Base-by-base conservation (phyloP, 371 early-diverging fungal species). In the Mortierella sp. region DNA sequence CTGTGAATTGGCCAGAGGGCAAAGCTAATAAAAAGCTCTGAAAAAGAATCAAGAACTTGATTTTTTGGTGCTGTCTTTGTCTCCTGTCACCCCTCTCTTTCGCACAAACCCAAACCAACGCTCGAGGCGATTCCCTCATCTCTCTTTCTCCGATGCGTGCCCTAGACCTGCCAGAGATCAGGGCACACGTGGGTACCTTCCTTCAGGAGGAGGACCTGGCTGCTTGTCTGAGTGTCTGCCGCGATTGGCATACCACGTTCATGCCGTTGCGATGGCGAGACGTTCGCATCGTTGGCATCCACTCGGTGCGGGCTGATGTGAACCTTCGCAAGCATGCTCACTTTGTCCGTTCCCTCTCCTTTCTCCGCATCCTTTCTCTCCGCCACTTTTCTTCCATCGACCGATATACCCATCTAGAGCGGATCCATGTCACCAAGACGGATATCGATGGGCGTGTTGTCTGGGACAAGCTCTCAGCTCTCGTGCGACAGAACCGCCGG, bases 131-230 rank as follows among this genome's bases (percentile, higher is more conserved):
- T 58, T n/a, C n/a, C n/a, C n/a, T n/a, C n/a, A n/a, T n/a, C n/a
- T n/a, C n/a, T n/a, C n/a, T n/a, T n/a, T n/a, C n/a, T n/a, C n/a
- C n/a, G 58, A 27, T 39, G 16, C 8, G 23, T 0, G 58, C 58
- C n/a, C 58, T 65, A 12, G 58, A 58, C 28, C 58, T 65, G 19
- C 66, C 66, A 26, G 66, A 65, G 39, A 48, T 65, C 21, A 26
- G 52, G 27, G 45, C 58, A 4, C 18, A 34, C 10, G 7, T 65
- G 8, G 66, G 47, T n/a, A 19, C 18, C 28, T 52, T 52, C 53
- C 58, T 65, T n/a, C 45, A 53, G 19, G 51, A 42, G 9, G 16
- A 50, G 1, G 51, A 50, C 23, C 38, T 65, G 19, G 28, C 46
- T 18, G 43, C 43, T 4, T 65, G 66, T 19, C 45, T 65, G 7